Evolutionary conservation across 1,284 basidiomycete genomes (phyloP).

Genomic region (Rhodotorula sp.): DNA sequence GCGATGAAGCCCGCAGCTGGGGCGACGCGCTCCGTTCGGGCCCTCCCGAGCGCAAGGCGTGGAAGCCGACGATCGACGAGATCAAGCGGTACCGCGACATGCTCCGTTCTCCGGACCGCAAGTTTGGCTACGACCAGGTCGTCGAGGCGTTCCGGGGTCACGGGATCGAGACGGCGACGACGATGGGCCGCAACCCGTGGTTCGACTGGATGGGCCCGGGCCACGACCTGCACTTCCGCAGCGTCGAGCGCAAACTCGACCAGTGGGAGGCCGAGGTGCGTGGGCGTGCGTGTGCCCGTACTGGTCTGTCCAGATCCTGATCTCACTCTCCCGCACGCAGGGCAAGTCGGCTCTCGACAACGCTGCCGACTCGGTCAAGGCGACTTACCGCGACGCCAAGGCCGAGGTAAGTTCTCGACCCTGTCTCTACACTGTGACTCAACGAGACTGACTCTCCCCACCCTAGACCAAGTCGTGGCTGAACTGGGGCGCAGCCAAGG

Average conservation of each 20-base stretch:
- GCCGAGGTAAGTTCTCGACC: not conserved
- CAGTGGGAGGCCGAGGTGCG: slow-evolving; percentile 24
- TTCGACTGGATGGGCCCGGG: slow-evolving; percentile 18
- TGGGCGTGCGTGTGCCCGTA: not conserved
- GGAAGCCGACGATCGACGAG: slow-evolving; percentile 11
- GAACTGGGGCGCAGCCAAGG: slow-evolving; percentile 28
- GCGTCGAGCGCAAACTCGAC: slow-evolving; percentile 10
- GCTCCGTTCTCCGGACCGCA: slow-evolving; percentile 1
- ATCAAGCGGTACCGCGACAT: slow-evolving; percentile 12
- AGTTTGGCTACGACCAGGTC: slow-evolving; percentile 21
- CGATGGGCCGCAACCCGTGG: slow-evolving; percentile 8
- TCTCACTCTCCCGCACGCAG: not conserved
- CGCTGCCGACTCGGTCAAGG: slow-evolving; percentile 6
- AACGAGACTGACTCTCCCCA: not conserved
- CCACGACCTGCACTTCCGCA: not conserved
- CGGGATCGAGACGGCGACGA: slow-evolving; percentile 10
- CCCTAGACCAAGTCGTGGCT: slow-evolving; percentile 23
- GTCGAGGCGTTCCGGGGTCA: slow-evolving; percentile 10
- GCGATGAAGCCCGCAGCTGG: slow-evolving; percentile 14
- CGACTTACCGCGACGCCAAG: slow-evolving; percentile 9
- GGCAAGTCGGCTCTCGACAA: slow-evolving; percentile 4
- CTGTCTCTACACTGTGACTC: not conserved
- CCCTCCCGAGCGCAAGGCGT: slow-evolving; percentile 3
- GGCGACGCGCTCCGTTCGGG: slow-evolving; percentile 5
- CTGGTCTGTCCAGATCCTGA: not conserved